These are phyloP conservation scores for Aristolochia fimbriata DNA, from an alignment of 164 flowering plant species.

Conservation along the genomic window DNA sequence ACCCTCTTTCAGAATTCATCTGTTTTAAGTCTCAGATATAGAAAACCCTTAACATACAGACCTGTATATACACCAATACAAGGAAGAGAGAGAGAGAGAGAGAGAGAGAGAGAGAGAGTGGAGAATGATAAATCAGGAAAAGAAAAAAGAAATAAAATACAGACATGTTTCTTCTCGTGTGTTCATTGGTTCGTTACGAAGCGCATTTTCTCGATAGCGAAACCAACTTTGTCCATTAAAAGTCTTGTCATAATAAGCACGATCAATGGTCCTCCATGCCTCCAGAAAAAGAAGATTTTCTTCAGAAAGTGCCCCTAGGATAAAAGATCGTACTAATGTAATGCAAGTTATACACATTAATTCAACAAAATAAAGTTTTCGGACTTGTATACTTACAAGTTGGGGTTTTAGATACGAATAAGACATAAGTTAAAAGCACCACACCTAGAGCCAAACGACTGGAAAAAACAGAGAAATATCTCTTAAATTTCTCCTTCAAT, in stretches of 20 bases:
- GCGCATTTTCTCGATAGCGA: slow-evolving; percentile 84
- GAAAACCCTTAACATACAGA: neutral
- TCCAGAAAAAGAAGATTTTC: slow-evolving; percentile 93
- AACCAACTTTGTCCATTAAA: slow-evolving; percentile 99
- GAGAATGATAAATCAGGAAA: neutral
- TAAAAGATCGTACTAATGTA: neutral
- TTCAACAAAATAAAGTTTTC: neutral
- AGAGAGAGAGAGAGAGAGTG: neutral
- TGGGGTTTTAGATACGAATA: slow-evolving; percentile 36
- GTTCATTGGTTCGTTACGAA: slow-evolving; percentile 92
- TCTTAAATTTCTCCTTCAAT: slow-evolving; percentile 21
- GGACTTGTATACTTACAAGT: slow-evolving; percentile 48
- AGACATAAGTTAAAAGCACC: slow-evolving; percentile 43
- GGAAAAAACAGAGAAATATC: slow-evolving; percentile 20
- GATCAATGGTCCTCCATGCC: slow-evolving; percentile 95
- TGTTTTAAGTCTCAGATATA: too few relatives aligned
- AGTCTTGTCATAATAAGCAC: slow-evolving; percentile 86
- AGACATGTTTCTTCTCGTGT: slow-evolving; percentile 87
- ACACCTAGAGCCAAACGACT: slow-evolving; percentile 33
- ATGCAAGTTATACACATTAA: neutral
- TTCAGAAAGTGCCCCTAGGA: slow-evolving; percentile 78
- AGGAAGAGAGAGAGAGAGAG: neutral
- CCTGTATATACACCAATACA: neutral
- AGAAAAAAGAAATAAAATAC: slow-evolving; percentile 8
- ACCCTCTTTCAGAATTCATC: too few relatives aligned